Conservation (phyloP, 1,284 basidiomycete species). For the Ceratorhiza oryzae-sativae region DNA sequence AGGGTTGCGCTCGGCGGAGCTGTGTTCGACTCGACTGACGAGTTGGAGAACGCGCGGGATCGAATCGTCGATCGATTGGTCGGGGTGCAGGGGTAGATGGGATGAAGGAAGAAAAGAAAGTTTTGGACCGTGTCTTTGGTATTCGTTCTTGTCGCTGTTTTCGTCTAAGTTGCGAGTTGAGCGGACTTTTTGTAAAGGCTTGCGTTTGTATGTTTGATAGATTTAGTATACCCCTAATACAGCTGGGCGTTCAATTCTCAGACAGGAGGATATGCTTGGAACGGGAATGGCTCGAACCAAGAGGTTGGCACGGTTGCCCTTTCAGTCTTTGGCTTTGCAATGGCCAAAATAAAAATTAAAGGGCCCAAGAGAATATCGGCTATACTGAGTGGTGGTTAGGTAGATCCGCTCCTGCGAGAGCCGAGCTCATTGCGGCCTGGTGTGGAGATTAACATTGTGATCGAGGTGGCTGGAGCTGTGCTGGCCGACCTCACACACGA, state of each 20-base stretch:
- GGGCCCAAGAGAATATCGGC: too few relatives aligned
- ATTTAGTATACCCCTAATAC: background rate
- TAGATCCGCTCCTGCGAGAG: too few relatives aligned
- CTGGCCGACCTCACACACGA: background rate
- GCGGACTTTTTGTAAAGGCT: background rate
- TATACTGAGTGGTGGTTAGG: too few relatives aligned
- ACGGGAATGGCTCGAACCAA: too few relatives aligned
- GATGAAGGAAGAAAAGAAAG: background rate
- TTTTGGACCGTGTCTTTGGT: background rate
- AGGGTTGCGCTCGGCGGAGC: conserved; percentile 29
- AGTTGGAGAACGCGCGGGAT: conserved; percentile 39
- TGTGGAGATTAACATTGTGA: background rate
- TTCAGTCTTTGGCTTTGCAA: too few relatives aligned
- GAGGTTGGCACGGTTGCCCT: too few relatives aligned
- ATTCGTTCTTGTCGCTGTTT: background rate
- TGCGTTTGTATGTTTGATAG: background rate
- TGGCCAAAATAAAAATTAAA: too few relatives aligned
- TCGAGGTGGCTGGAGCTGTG: background rate
- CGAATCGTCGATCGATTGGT: conserved; percentile 34
- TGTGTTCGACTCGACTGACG: conserved; percentile 37
- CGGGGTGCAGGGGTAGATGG: background rate
- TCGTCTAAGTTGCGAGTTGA: background rate
- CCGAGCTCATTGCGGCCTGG: too few relatives aligned
- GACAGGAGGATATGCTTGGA: too few relatives aligned
- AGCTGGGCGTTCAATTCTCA: background rate